Percentiles rank a stretch among this genome's conserved stretches.
Conservation (phyloP, 2,329 filamentous ascomycete genomes). For the Colletotrichum sp. region DNA sequence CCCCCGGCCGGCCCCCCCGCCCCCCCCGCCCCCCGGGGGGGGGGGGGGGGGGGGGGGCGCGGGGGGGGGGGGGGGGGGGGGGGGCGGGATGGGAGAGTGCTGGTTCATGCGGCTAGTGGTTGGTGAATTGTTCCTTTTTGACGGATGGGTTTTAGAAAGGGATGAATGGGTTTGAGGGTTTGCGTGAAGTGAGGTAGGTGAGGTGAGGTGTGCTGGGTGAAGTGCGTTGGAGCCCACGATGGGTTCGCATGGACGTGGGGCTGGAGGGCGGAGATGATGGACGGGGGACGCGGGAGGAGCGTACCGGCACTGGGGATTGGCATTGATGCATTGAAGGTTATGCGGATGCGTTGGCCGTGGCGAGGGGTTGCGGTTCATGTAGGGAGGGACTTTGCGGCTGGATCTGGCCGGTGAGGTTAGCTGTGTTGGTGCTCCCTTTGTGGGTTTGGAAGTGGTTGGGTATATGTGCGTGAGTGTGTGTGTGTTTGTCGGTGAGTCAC, state of each 20-base stretch:
- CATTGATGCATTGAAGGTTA: neutral
- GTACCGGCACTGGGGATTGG: neutral
- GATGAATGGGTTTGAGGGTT: neutral
- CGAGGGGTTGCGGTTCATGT: neutral
- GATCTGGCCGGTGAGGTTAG: neutral
- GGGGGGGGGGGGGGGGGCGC: too few relatives aligned
- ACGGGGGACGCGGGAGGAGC: neutral
- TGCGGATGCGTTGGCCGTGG: neutral
- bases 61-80: too few relatives aligned
- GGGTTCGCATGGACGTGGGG: neutral
- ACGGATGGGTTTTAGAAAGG: too few relatives aligned
- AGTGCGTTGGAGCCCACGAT: neutral
- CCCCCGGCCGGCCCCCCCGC: too few relatives aligned
- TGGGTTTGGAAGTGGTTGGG: neutral
- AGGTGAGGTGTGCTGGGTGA: neutral
- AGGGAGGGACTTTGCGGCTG: neutral
- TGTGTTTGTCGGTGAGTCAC: neutral
- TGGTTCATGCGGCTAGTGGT: neutral
- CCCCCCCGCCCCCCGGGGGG: too few relatives aligned
- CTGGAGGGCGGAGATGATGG: neutral
- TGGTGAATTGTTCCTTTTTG: neutral
- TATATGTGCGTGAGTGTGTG: neutral
- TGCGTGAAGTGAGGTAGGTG: neutral
- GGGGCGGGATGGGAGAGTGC: neutral
- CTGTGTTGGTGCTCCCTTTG: neutral